Evolutionary conservation across 169 alveolate species (phyloP).

Genomic region (Cytauxzoon felis): DNA sequence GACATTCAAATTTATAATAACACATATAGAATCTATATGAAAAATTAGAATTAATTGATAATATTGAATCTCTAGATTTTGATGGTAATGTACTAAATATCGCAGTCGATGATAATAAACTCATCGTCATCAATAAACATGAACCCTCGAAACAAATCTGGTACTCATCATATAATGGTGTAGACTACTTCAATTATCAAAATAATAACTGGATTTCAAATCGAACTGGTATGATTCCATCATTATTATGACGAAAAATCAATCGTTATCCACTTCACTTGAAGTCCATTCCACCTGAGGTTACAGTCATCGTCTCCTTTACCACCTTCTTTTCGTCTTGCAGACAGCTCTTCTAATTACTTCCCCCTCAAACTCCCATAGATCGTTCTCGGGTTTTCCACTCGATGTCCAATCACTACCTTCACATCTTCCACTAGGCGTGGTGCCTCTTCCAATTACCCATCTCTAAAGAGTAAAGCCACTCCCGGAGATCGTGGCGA

Average conservation of each 20-base stretch:
- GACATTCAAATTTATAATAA: background rate
- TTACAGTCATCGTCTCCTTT: background rate
- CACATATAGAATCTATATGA: conserved; percentile 34
- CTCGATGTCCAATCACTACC: no score
- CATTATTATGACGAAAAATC: no score
- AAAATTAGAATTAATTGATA: conserved; percentile 38
- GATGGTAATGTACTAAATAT: conserved; percentile 52
- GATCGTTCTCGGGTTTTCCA: no score
- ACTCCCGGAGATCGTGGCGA: no score
- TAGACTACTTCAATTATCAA: conserved; percentile 39
- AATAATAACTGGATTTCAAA: conserved; percentile 47
- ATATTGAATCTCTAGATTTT: conserved; percentile 31
- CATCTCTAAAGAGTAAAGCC: no score
- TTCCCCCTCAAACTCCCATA: no score
- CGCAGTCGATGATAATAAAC: conserved; percentile 29
- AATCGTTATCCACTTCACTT: no score
- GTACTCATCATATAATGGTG: conserved; percentile 56
- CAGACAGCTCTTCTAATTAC: no score
- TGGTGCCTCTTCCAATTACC: no score
- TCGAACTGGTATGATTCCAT: conserved; percentile 29
- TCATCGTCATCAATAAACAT: conserved; percentile 52
- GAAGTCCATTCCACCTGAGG: background rate
- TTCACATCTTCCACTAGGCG: no score
- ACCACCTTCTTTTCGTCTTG: background rate
- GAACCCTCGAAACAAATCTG: conserved; percentile 60